Evolutionary conservation across 2,329 filamentous ascomycete species (phyloP).

Genomic region (Aspergillus viridinutans): DNA sequence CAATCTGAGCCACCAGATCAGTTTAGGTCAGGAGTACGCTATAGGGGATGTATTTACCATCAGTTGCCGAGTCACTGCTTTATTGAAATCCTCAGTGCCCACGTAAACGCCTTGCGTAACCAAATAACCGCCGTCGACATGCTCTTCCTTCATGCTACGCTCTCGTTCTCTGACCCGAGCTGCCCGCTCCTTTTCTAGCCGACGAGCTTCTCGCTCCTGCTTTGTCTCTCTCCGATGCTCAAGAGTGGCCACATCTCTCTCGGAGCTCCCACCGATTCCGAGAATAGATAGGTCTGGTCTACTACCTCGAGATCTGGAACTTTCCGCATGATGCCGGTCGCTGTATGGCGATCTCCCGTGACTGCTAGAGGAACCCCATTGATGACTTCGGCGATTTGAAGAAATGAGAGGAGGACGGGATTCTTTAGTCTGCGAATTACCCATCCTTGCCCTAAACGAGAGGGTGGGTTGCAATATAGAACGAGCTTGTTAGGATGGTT

Average conservation of each 20-base stretch:
- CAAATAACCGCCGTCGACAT: constrained; percentile 89
- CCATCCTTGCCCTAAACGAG: constrained; percentile 30
- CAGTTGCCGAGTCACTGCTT: constrained; percentile 78
- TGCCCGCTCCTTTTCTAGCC: constrained; percentile 73
- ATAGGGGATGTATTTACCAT: constrained; percentile 59
- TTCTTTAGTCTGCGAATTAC: constrained; percentile 47
- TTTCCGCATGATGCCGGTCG: constrained; percentile 32
- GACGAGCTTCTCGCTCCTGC: constrained; percentile 83
- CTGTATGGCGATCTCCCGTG: constrained; percentile 28
- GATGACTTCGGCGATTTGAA: constrained; percentile 27
- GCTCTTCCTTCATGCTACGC: constrained; percentile 83
- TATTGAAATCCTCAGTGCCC: constrained; percentile 89
- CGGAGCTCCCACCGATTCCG: constrained; percentile 48
- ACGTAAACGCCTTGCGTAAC: constrained; percentile 94
- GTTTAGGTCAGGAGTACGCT: constrained; percentile 4
- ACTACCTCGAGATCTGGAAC: constrained; percentile 49
- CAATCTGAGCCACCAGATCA: constrained; percentile 62
- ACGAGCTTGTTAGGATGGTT: not conserved
- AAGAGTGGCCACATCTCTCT: constrained; percentile 48
- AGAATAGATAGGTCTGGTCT: constrained; percentile 58
- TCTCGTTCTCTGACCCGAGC: constrained; percentile 78
- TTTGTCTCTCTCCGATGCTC: constrained; percentile 76
- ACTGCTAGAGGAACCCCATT: constrained; percentile 24
- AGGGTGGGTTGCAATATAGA: not conserved
- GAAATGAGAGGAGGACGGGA: constrained; percentile 31